Evolutionary conservation across 768 basidiomycete species (phyloP).

Genomic region (Mycena sanguinolenta): DNA sequence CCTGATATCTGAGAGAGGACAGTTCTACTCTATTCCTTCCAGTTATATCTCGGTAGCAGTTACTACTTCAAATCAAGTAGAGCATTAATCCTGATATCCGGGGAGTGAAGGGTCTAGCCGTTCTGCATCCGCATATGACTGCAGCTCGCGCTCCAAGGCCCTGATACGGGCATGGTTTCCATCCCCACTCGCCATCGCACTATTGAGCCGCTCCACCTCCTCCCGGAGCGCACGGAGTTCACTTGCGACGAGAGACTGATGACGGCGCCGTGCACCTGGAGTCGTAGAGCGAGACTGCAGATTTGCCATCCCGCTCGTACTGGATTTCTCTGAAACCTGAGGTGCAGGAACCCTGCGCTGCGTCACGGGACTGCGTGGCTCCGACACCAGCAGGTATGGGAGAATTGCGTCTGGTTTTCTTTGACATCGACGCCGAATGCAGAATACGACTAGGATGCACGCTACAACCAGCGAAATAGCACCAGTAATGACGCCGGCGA

Average conservation of each 20-base stretch:
- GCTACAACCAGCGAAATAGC: background rate
- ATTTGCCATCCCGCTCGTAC: background rate
- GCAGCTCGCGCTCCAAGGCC: background rate
- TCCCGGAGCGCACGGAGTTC: background rate
- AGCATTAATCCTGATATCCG: background rate
- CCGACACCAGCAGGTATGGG: background rate
- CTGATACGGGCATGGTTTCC: background rate
- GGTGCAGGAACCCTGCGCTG: background rate
- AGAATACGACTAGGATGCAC: background rate
- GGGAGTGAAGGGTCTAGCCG: background rate
- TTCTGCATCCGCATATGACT: conserved; percentile 1
- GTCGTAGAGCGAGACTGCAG: background rate
- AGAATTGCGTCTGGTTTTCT: background rate
- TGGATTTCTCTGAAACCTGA: background rate
- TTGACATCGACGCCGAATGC: background rate
- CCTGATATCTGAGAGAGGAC: background rate
- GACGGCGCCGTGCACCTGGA: background rate
- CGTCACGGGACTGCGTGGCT: background rate
- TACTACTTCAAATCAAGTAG: no score
- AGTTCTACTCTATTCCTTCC: background rate
- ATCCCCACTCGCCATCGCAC: background rate
- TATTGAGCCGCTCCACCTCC: background rate
- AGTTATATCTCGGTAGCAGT: background rate
- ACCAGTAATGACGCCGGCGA: background rate
- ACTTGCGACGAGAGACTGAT: background rate